phyloP scores from a whole-genome alignment of 768 basidiomycete species.

The Holtermanniella nyarrowii region DNA sequence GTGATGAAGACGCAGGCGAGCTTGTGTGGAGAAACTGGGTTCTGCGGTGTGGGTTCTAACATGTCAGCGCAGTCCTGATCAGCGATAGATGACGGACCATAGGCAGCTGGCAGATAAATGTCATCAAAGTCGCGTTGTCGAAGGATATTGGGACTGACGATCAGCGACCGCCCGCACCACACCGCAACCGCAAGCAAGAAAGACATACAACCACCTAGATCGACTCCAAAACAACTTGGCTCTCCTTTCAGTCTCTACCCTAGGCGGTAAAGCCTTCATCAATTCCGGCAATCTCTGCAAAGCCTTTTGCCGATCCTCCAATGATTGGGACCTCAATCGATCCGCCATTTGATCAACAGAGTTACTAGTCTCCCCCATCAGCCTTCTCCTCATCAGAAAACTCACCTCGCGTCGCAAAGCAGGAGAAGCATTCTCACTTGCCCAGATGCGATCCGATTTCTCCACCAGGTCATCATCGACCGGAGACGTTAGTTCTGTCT shows the following conservation, averaged over 20 bases:
- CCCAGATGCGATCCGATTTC: constrained; percentile 13
- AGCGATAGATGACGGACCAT: constrained; percentile 4
- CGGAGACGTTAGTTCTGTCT: neutral
- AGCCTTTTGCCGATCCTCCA: neutral
- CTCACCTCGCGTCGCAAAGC: constrained; percentile 12
- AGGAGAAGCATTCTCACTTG: constrained; percentile 32
- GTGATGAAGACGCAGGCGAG: constrained; percentile 31
- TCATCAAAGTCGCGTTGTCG: constrained; percentile 22
- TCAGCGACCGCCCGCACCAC: neutral
- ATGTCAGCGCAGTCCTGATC: neutral
- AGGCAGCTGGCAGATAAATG: constrained; percentile 30
- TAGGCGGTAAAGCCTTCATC: constrained; percentile 20
- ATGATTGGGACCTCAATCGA: neutral
- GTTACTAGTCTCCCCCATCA: neutral
- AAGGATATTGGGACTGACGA: constrained; percentile 17
- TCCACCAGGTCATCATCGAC: neutral
- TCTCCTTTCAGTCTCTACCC: constrained; percentile 15
- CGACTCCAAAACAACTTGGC: constrained; percentile 18
- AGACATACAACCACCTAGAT: constrained; percentile 25
- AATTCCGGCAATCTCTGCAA: constrained; percentile 17
- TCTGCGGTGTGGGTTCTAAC: constrained; percentile 22
- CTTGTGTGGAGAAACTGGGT: constrained; percentile 33
- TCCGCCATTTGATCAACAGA: neutral
- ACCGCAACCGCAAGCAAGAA: no score
- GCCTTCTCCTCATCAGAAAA: neutral